Evolutionary conservation across 1,284 basidiomycete species (phyloP).

Genomic region (Tausonia pullulans): DNA sequence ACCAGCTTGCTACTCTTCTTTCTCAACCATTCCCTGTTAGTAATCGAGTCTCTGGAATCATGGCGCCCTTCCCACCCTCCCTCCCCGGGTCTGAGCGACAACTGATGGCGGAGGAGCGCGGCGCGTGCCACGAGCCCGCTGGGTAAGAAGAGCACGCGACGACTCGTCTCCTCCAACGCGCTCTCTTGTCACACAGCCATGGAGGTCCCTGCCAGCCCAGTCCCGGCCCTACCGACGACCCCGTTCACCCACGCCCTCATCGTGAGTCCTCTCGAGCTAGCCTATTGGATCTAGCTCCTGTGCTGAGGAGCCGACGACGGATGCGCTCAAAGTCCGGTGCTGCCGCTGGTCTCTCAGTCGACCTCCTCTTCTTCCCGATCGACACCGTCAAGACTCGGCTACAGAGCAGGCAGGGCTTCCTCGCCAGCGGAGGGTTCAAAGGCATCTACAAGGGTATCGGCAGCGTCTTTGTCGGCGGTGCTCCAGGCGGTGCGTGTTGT

Average conservation of each 20-base stretch:
- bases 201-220: too few species aligned
- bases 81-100: too few species aligned
- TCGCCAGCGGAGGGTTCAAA: constrained; percentile 72
- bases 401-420: constrained; percentile 79
- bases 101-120: too few species aligned
- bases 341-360: constrained; percentile 75
- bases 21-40: too few species aligned
- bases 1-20: too few species aligned
- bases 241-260: constrained; percentile 14
- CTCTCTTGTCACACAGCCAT: too few species aligned
- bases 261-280: background rate
- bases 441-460: constrained; percentile 92
- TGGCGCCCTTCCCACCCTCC: too few species aligned
- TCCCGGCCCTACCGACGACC: too few species aligned
- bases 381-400: constrained; percentile 94
- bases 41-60: too few species aligned
- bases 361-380: constrained; percentile 90
- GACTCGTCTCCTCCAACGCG: too few species aligned
- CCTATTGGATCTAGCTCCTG: background rate
- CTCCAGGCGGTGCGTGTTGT: constrained; percentile 70
- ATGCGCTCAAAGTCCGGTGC: constrained; percentile 58
- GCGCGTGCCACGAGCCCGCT: too few species aligned
- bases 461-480: constrained; percentile 88
- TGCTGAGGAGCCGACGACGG: background rate
- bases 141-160: too few species aligned